These are phyloP conservation scores for Nannizziopsis arthrosporioides DNA, from an alignment of 2,329 filamentous ascomycete genomes.

Conservation along the genomic window DNA sequence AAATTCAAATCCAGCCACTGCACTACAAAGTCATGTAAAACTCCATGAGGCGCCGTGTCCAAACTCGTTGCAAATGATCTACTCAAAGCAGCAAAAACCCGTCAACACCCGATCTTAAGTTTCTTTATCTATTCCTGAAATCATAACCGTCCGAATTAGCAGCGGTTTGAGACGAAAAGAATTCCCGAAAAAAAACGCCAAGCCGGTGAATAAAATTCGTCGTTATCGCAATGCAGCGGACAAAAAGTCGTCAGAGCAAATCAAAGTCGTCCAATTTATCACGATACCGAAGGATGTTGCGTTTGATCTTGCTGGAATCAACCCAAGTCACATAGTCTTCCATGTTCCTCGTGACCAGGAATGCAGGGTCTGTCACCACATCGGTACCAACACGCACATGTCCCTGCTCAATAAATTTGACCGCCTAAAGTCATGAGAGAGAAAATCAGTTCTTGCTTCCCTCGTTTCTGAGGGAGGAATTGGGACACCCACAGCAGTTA, in stretches of 20 bases:
- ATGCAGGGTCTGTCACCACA: slow-evolving; percentile 79
- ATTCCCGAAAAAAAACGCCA: background rate
- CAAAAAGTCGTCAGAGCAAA: slow-evolving; percentile 48
- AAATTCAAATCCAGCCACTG: no score
- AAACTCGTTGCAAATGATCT: no score
- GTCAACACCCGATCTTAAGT: background rate
- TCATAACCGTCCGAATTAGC: background rate
- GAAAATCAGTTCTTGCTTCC: background rate
- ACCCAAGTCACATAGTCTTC: slow-evolving; percentile 97
- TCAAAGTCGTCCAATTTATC: slow-evolving; percentile 96
- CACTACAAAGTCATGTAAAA: no score
- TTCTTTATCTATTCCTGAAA: background rate
- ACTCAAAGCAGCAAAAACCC: no score
- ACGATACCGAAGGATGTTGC: slow-evolving; percentile 86
- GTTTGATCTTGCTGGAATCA: slow-evolving; percentile 92
- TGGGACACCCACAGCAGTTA: slow-evolving; percentile 46
- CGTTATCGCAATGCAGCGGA: background rate
- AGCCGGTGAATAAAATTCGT: background rate
- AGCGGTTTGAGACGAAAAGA: background rate
- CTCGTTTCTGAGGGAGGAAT: no score
- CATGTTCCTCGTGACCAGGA: slow-evolving; percentile 75
- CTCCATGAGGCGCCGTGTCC: no score
- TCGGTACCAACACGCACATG: slow-evolving; percentile 87
- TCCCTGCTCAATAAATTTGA: slow-evolving; percentile 81
- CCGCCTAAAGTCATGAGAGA: slow-evolving; percentile 24